Conservation (phyloP, 441 rosid genomes). For the Erodium moschatum region DNA sequence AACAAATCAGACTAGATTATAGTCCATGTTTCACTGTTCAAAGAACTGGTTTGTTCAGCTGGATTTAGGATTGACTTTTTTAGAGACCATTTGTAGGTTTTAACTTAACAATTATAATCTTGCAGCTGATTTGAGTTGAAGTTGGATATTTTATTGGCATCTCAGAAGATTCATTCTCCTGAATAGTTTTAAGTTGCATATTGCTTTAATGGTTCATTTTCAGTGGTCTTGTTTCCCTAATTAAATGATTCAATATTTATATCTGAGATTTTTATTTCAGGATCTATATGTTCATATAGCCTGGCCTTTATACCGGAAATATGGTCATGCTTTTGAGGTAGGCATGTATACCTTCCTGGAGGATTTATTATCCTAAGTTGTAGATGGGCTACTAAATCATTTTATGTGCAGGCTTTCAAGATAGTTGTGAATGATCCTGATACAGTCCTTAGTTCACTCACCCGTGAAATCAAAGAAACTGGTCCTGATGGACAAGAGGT, state of each 20-base stretch:
- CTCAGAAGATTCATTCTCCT: not conserved
- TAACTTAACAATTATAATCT: not conserved
- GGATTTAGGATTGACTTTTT: not conserved
- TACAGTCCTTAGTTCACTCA: constrained; percentile 60
- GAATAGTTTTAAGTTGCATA: not conserved
- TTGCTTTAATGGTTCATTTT: not conserved
- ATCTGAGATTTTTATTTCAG: constrained; percentile 30
- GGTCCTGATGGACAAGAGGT: constrained; percentile 94
- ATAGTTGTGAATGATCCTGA: constrained; percentile 83
- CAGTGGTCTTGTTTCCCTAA: not conserved
- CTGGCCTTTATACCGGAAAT: constrained; percentile 89
- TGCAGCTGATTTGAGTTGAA: constrained; percentile 2
- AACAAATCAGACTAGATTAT: too few relatives aligned
- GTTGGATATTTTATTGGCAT: not conserved
- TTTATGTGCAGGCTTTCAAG: constrained; percentile 69
- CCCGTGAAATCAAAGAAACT: constrained; percentile 70
- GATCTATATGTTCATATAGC: constrained; percentile 72
- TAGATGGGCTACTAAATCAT: constrained; percentile 1
- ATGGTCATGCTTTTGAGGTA: constrained; percentile 98
- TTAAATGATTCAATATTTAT: not conserved
- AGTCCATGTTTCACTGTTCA: too few relatives aligned
- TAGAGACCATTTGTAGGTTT: not conserved
- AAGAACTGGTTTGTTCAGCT: not conserved
- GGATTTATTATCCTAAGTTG: not conserved
- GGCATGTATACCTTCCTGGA: constrained; percentile 20